Evolutionary conservation across 2,329 filamentous ascomycete genomes (phyloP), one percentile per base, ranked within the genome.

Genomic region (Diplodia scrobiculata): DNA sequence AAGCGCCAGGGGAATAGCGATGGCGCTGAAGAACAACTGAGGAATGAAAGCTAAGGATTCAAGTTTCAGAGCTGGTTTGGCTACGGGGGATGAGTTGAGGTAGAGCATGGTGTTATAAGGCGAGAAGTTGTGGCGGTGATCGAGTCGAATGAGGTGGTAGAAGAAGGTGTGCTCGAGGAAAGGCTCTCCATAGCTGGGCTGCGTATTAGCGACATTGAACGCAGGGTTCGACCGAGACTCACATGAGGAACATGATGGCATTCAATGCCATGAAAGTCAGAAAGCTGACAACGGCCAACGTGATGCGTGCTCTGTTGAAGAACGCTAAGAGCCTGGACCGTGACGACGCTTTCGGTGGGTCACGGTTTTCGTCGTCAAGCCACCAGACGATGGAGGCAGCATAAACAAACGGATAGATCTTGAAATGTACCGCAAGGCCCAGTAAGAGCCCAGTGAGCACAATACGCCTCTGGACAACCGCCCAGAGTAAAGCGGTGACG

Each of bases 361-460:
- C 63, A 11, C 53, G 36, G 17, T 67, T 66, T 14, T 84, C 83
- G 2, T 79, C 79, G 70, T 91, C 90, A 80, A 94, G 86, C 89
- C 89, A 93, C 89, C 89, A 92, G 5, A 92, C 77, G 50, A 95
- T 88, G 2, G 89, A 88, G 0, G 89, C 86, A 1, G 91, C 94
- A 77, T 99, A 99, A 68, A 99, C 91, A 77, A 98, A 97, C 0
- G 95, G 95, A 73, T 99, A 99, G 68, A 99, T 98, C 83, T 99
- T 99, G 80, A 99, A 96, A 79, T 99, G 95, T 29, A 98, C 93
- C 1, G 87, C 87, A 32, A 97, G 79, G 0, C 95, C 95, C 2
- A 99, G 82, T 34, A 98, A 77, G 2, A 88, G 69, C 0, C 91
- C 94, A 0, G 92, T 90, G 9, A 96, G 75, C 0, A 78, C 73